Conservation (phyloP, 2,329 filamentous ascomycete genomes). For the Tricladium varicosporioides region DNA sequence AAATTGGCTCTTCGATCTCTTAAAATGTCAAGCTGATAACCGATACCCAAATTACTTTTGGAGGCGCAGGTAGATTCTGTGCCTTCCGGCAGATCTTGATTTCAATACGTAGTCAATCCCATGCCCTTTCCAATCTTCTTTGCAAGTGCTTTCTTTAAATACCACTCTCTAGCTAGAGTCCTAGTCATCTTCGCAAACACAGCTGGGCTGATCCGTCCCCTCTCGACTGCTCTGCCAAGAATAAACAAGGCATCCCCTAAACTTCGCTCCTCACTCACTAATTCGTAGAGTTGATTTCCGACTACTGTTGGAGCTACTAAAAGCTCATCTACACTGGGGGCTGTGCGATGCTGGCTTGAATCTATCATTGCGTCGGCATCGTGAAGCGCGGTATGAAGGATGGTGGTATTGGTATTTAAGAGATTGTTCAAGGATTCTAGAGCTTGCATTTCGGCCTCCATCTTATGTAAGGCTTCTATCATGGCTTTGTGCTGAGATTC, state of each 20-base stretch:
- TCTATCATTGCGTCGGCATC: conserved; percentile 78
- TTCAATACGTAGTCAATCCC: conserved; percentile 50
- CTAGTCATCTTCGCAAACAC: conserved; percentile 78
- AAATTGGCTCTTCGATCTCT: too few relatives aligned
- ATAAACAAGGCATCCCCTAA: conserved; percentile 86
- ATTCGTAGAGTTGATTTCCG: conserved; percentile 84
- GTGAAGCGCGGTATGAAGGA: conserved; percentile 73
- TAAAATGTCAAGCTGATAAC: too few relatives aligned
- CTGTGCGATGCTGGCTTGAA: conserved; percentile 63
- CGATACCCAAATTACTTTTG: too few relatives aligned
- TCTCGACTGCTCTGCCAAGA: conserved; percentile 70
- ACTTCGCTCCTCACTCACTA: conserved; percentile 85
- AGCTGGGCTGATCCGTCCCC: conserved; percentile 66
- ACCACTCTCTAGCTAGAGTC: conserved; percentile 74
- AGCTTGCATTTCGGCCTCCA: conserved; percentile 72
- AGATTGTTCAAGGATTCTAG: conserved; percentile 69
- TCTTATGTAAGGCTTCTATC: conserved; percentile 61
- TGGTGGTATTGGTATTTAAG: conserved; percentile 72
- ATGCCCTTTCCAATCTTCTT: conserved; percentile 76
- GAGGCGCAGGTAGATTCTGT: too few relatives aligned
- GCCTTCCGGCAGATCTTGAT: not conserved
- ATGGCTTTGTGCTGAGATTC: conserved; percentile 79
- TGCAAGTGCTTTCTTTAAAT: conserved; percentile 77
- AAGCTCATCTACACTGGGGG: conserved; percentile 83
- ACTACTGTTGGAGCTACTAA: conserved; percentile 93